Evolutionary conservation across 352 stramenopile genomes (phyloP).

Genomic region (Pythium brachiatum): DNA sequence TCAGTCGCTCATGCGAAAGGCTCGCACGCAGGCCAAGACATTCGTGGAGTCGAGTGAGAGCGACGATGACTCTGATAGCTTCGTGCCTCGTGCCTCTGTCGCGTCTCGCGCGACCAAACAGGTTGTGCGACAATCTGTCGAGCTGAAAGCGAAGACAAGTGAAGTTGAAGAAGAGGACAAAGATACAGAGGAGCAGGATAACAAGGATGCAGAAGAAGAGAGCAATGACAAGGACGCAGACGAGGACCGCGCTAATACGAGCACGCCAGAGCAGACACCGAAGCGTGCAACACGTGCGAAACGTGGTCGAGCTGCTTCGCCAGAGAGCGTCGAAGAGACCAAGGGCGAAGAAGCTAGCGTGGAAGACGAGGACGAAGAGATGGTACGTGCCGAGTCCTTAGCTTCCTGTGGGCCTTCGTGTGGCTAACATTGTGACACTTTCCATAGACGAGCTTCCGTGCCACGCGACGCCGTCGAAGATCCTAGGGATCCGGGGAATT

Average conservation of each 20-base stretch:
- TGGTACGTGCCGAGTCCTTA: conserved; percentile 18
- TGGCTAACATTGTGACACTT: neutral
- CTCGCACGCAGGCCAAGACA: conserved; percentile 36
- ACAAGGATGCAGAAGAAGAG: neutral
- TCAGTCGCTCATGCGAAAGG: conserved; percentile 51
- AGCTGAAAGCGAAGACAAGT: neutral
- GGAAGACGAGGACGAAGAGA: conserved; percentile 18
- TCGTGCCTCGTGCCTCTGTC: conserved; percentile 30
- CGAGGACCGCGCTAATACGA: too few species aligned
- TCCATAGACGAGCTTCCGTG: conserved; percentile 20
- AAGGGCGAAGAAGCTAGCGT: conserved; percentile 9
- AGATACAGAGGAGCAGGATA: neutral
- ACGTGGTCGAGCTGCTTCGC: neutral
- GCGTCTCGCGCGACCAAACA: conserved; percentile 29
- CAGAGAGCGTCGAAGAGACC: conserved; percentile 8
- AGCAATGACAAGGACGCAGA: neutral
- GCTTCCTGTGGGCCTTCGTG: neutral
- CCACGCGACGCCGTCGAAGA: conserved; percentile 16
- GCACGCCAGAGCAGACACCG: conserved; percentile 2
- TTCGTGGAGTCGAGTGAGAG: conserved; percentile 58
- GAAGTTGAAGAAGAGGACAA: neutral
- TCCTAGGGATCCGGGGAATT: neutral
- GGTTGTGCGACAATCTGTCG: neutral
- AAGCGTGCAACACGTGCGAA: conserved; percentile 3
- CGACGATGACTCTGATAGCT: conserved; percentile 39